A percentile compares a stretch with the other conserved stretches of the same genome.
Evolutionary conservation across 2,329 filamentous ascomycete species (phyloP).

Genomic region (Penicillium sp.): DNA sequence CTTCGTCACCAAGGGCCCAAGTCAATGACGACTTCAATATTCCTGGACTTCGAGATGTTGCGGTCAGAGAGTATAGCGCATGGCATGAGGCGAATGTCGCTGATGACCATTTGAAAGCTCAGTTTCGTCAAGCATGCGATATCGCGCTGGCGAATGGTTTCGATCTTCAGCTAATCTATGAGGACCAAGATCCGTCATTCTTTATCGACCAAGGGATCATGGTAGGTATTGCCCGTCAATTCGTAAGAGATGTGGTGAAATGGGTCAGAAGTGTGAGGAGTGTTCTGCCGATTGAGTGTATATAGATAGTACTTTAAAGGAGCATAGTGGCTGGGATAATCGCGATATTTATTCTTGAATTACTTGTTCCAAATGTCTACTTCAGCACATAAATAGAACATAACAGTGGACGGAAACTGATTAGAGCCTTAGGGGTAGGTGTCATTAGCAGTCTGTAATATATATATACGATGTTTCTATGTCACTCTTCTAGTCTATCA

Average conservation of each 20-base stretch:
- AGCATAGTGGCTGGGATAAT: too few species aligned
- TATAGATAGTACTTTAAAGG: too few species aligned
- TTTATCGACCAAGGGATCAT: slow-evolving; percentile 8
- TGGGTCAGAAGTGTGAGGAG: too few species aligned
- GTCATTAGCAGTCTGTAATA: not conserved
- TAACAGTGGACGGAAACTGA: not conserved
- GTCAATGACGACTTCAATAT: slow-evolving; percentile 1
- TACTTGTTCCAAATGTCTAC: not conserved
- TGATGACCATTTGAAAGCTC: slow-evolving; percentile 10
- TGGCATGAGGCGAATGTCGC: slow-evolving; percentile 9
- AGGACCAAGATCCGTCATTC: slow-evolving; percentile 8
- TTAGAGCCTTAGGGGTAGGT: not conserved
- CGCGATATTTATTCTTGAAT: not conserved
- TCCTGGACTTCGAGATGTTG: slow-evolving; percentile 5
- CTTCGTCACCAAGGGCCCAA: too few species aligned
- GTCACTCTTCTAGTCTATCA: not conserved
- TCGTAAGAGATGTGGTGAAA: slow-evolving; percentile 1
- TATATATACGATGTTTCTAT: not conserved
- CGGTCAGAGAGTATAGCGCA: slow-evolving; percentile 6
- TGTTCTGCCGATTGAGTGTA: too few species aligned
- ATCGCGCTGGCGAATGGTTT: slow-evolving; percentile 12
- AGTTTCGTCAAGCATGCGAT: slow-evolving; percentile 13
- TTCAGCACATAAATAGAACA: not conserved
- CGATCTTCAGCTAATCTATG: slow-evolving; percentile 11
- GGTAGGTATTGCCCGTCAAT: slow-evolving; percentile 8